phyloP scores from a whole-genome alignment of 2,329 filamentous ascomycete species.

The Penicillium sclerotigenum region DNA sequence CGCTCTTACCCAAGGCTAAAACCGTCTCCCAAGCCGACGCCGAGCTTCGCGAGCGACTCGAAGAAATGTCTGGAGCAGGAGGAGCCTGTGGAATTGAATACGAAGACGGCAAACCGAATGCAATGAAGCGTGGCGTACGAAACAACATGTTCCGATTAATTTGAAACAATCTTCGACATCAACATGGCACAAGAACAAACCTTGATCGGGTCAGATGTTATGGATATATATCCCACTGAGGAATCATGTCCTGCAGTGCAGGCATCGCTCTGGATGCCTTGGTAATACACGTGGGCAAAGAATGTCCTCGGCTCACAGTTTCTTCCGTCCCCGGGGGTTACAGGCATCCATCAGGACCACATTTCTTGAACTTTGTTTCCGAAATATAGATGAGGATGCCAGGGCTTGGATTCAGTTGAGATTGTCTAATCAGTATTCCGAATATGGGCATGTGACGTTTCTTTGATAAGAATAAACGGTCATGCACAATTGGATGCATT shows the following conservation, averaged over 20 bases:
- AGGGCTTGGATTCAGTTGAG: neutral
- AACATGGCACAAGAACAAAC: neutral
- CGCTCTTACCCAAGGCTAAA: slow-evolving; percentile 43
- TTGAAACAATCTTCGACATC: slow-evolving; percentile 11
- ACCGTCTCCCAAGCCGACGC: slow-evolving; percentile 63
- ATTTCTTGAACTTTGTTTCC: neutral
- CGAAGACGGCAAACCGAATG: slow-evolving; percentile 68
- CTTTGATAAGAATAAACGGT: neutral
- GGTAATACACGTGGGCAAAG: neutral
- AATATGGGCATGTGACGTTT: neutral
- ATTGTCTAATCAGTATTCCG: neutral
- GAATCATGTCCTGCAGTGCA: neutral
- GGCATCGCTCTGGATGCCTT: neutral
- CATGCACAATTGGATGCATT: slow-evolving; percentile 9
- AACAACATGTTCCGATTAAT: slow-evolving; percentile 77
- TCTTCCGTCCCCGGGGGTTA: neutral
- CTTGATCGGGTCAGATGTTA: neutral
- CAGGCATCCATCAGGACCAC: neutral
- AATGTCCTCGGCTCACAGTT: neutral
- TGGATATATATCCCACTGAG: neutral
- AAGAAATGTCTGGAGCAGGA: slow-evolving; percentile 65
- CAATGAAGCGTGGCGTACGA: slow-evolving; percentile 70
- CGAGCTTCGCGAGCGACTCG: slow-evolving; percentile 63
- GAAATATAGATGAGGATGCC: neutral
- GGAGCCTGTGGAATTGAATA: slow-evolving; percentile 70